Percentiles rank a stretch among this genome's conserved stretches.
Conservation (phyloP, 345 rosid genomes). For the Crucihimalaya himalaica region DNA sequence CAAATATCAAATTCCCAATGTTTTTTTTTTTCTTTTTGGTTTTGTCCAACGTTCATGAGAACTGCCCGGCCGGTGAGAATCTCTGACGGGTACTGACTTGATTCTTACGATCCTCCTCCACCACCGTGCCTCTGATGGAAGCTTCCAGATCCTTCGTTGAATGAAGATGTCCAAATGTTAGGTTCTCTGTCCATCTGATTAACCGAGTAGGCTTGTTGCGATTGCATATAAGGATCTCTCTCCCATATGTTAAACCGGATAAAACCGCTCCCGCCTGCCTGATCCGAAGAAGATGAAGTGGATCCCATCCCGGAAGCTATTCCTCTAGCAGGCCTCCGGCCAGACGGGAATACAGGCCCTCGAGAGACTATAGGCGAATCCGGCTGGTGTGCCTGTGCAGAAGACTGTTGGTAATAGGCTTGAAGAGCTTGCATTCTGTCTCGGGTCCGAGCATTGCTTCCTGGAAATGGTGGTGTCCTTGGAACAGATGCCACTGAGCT, state of each 20-base stretch:
- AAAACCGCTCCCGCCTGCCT: constrained; percentile 63
- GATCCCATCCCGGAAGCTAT: constrained; percentile 54
- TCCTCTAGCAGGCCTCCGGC: constrained; percentile 64
- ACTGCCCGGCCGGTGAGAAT: constrained; percentile 23
- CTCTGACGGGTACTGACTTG: constrained; percentile 14
- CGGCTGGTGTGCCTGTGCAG: constrained; percentile 50
- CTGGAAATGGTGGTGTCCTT: constrained; percentile 76
- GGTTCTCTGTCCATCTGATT: constrained; percentile 69
- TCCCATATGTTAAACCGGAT: constrained; percentile 73
- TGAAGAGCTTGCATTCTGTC: constrained; percentile 92
- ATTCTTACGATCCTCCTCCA: constrained; percentile 56
- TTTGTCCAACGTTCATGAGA: constrained; percentile 31
- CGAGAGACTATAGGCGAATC: constrained; percentile 52
- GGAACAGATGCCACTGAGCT: constrained; percentile 66
- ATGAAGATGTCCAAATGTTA: constrained; percentile 50
- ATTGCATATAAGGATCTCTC: constrained; percentile 57
- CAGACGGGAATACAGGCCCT: constrained; percentile 53
- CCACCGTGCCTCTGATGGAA: constrained; percentile 78
- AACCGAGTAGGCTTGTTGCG: constrained; percentile 46
- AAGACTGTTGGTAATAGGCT: constrained; percentile 83
- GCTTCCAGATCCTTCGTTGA: constrained; percentile 57
- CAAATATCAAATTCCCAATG: constrained; percentile 38
- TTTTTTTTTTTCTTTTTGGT: constrained; percentile 1
- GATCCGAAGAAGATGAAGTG: constrained; percentile 70
- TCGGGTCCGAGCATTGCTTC: constrained; percentile 84